Conservation (phyloP, 345 rosid genomes). For the Eutrema heterophyllum region DNA sequence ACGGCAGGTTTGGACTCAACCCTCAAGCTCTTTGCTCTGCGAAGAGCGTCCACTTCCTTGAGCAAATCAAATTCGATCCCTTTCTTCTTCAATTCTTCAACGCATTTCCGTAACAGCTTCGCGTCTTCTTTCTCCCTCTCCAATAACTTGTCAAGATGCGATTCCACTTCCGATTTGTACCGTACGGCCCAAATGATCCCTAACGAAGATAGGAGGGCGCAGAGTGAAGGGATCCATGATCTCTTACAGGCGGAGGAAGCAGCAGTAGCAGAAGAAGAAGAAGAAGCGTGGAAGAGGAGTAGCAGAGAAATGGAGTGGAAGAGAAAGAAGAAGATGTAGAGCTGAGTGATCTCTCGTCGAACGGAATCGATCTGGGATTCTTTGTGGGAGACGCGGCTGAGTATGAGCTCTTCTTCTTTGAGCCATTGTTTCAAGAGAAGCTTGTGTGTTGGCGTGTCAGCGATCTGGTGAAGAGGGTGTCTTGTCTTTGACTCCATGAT, state of each 20-base stretch:
- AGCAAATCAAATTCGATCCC: conserved; percentile 87
- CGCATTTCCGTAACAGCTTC: conserved; percentile 69
- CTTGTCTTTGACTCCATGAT: conserved; percentile 50
- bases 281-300: conserved; percentile 71
- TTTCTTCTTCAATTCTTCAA: conserved; percentile 87
- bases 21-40: conserved; percentile 93
- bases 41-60: conserved; percentile 86
- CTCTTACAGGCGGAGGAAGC: conserved; percentile 38
- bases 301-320: conserved; percentile 74
- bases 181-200: conserved; percentile 84
- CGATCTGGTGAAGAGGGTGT: conserved; percentile 91
- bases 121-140: conserved; percentile 91
- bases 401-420: conserved; percentile 84
- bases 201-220: conserved; percentile 61
- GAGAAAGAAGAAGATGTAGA: conserved; percentile 82
- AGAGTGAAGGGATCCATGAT: conserved; percentile 82
- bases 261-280: neutral
- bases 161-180: conserved; percentile 73
- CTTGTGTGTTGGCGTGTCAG: conserved; percentile 86
- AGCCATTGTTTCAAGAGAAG: conserved; percentile 95
- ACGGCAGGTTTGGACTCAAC: conserved; percentile 60
- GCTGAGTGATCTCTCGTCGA: conserved; percentile 67
- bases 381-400: conserved; percentile 63
- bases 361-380: conserved; percentile 80
- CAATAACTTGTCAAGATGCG: conserved; percentile 68